Percentiles rank a stretch among this genome's conserved stretches.
phyloP scores from a whole-genome alignment of 176 grass and related monocot species.

The Rhipidocladum racemiflorum region DNA sequence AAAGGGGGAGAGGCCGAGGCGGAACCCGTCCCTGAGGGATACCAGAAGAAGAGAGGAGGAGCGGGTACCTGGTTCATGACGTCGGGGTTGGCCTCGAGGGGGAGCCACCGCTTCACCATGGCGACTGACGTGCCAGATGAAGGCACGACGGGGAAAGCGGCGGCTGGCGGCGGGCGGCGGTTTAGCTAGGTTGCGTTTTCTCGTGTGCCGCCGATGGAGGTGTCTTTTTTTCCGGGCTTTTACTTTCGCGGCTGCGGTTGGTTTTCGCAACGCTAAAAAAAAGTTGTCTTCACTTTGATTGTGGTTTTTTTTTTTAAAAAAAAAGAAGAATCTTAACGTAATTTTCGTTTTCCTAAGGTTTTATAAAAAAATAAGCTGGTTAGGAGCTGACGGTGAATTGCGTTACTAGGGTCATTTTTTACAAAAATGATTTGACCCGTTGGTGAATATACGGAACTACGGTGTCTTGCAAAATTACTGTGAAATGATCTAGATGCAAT shows the following conservation, averaged over 20 bases:
- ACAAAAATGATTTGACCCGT: no score
- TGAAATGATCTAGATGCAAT: no score
- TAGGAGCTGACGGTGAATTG: no score
- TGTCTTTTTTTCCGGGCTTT: neutral
- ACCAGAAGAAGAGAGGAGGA: neutral
- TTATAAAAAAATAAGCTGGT: no score
- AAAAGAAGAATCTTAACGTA: no score
- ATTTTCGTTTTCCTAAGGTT: no score
- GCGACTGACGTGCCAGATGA: slow-evolving; percentile 18
- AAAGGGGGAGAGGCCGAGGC: neutral
- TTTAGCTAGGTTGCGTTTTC: neutral
- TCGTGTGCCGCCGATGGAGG: neutral
- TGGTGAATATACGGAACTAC: no score
- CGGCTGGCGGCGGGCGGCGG: neutral
- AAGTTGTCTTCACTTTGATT: no score
- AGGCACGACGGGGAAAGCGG: neutral
- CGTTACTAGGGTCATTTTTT: no score
- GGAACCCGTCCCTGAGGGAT: neutral
- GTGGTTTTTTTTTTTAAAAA: no score
- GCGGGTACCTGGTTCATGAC: slow-evolving; percentile 85
- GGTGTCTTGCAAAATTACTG: no score
- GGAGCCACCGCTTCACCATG: slow-evolving; percentile 80
- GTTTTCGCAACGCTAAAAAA: neutral
- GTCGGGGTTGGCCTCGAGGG: slow-evolving; percentile 83
- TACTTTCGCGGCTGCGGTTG: neutral